phyloP scores from a whole-genome alignment of 2,329 filamentous ascomycete genomes.

The Aspergillus luchuensis region DNA sequence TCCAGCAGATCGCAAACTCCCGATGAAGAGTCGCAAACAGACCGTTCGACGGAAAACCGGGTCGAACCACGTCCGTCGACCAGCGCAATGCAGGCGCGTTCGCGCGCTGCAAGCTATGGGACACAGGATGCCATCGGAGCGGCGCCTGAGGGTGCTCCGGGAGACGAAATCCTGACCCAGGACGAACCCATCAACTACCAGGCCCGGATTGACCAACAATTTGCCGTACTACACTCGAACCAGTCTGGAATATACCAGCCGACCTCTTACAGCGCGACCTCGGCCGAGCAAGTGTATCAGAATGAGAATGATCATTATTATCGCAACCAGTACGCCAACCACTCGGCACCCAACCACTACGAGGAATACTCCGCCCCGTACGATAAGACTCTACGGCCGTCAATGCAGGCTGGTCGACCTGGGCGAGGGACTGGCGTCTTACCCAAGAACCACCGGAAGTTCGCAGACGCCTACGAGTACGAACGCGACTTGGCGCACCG shows the following conservation, averaged over 20 bases:
- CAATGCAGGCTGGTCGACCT: constrained; percentile 43
- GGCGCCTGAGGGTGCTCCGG: constrained; percentile 31
- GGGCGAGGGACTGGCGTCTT: constrained; percentile 59
- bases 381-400: constrained; percentile 44
- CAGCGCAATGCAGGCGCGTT: constrained; percentile 31
- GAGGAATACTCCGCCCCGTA: constrained; percentile 50
- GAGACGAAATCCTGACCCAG: constrained; percentile 27
- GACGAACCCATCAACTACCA: constrained; percentile 42
- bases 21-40: constrained; percentile 43
- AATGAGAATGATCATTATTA: constrained; percentile 36
- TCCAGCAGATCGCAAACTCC: constrained; percentile 55
- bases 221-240: constrained; percentile 41
- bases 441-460: constrained; percentile 83
- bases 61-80: constrained; percentile 39
- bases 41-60: constrained; percentile 39
- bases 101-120: constrained; percentile 37
- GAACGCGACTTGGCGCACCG: constrained; percentile 63
- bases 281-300: constrained; percentile 35
- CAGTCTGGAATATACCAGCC: constrained; percentile 34
- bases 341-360: constrained; percentile 47
- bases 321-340: constrained; percentile 33
- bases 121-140: constrained; percentile 35
- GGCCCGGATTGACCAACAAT: constrained; percentile 45
- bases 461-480: constrained; percentile 84
- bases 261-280: constrained; percentile 31